Base-by-base conservation (phyloP, 495 filamentous ascomycete species). In the Aspergillus affinis region DNA sequence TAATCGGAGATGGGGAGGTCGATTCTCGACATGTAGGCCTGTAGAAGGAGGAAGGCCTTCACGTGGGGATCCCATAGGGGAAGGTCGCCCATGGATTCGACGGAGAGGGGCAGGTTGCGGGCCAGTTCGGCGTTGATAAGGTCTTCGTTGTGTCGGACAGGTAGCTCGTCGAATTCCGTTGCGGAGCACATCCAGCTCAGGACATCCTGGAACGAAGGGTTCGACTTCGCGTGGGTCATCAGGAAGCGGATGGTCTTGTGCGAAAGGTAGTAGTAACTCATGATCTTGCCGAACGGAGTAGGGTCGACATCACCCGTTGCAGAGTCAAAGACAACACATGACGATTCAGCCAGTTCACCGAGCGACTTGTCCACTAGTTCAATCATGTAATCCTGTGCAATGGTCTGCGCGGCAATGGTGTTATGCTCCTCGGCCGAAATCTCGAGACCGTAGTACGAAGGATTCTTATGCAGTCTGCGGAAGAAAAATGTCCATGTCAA, bases 401-500 rank as follows among this genome's bases (percentile, higher is more conserved):
- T 75, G 51, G 88, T 78, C 65, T 96, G 92, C 1, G 95, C 92
- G 17, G 85, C 79, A n/a, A 90, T 86, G 10, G 88, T 90, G 69
- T 92, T 96, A 70, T 98, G 93, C 61, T 98, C 93, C 63, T 97
- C 92, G 0, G 90, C 87, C 4, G 90, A 90, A 49, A 99, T 96
- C 63, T 98, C 90, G 3, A 99, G 86, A 0, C 95, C 94, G 65
- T 99, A 99, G 75, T 95, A 99, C 0, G 92, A 96, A 13, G 94
- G 94, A 63, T 99, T 99, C 78, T 99, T 99, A 78, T 98, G 94
- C 20, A 99, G 76, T 9, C 94, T 82, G 0, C 94, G 88, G 83
- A 97, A 99, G 81, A 99, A 97, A 80, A 99, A 99, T 19, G 94
- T 99, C 94, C 94, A 99, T 0, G 95, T 98, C 41, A 99, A 76